phyloP scores from a whole-genome alignment of 1,284 basidiomycete species.

The Ceratobasidium papillatum region DNA sequence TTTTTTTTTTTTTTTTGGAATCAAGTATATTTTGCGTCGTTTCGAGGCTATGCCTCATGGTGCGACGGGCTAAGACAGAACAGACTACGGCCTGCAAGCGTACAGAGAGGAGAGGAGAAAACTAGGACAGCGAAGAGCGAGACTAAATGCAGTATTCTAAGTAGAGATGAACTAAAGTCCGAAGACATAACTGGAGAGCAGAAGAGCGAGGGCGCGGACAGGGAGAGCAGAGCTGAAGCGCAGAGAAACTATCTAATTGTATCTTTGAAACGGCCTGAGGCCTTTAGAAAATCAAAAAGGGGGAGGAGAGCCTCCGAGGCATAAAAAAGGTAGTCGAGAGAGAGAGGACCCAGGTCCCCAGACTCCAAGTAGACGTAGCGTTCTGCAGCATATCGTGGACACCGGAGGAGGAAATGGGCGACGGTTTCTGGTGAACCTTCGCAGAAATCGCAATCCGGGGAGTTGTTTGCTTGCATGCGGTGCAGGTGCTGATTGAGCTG shows the following conservation, averaged over 20 bases:
- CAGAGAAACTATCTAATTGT: background rate
- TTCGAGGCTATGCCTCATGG: too few relatives aligned
- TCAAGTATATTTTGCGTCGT: too few relatives aligned
- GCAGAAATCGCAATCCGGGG: background rate
- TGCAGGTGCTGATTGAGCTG: conserved; percentile 1
- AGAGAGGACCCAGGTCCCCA: background rate
- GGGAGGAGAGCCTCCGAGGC: conserved; percentile 1
- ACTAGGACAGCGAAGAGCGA: too few relatives aligned
- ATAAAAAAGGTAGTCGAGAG: background rate
- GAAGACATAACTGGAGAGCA: too few relatives aligned
- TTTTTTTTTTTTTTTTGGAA: too few relatives aligned
- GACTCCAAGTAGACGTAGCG: background rate
- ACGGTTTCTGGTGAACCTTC: background rate
- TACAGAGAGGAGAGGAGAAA: too few relatives aligned
- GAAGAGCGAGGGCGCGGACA: too few relatives aligned
- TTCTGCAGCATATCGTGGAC: background rate
- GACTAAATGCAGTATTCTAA: background rate
- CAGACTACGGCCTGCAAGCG: too few relatives aligned
- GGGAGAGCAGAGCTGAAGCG: background rate
- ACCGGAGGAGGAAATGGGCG: background rate
- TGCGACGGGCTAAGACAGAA: too few relatives aligned
- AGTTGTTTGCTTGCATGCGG: background rate
- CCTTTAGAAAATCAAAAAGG: background rate
- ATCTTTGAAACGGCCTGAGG: background rate
- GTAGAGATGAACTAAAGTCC: too few relatives aligned